These are phyloP conservation scores for Pestalotiopsis sp. DNA, from an alignment of 2,329 filamentous ascomycete species.

Conservation along the genomic window DNA sequence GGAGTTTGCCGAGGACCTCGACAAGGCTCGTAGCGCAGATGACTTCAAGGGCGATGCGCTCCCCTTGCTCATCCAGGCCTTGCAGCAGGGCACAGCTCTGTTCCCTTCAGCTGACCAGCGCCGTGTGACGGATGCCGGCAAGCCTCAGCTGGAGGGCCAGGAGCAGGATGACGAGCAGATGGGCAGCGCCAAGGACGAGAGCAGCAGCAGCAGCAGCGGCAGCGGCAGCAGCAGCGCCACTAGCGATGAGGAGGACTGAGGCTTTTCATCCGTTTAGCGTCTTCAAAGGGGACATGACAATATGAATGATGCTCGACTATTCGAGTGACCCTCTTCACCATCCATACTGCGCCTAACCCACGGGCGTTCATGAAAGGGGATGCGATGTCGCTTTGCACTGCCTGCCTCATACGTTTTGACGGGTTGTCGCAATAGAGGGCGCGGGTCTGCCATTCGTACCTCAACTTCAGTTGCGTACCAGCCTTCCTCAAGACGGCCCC, in stretches of 20 bases:
- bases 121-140: constrained; percentile 26
- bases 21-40: constrained; percentile 67
- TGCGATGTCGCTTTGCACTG: too few relatives aligned
- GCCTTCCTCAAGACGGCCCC: too few relatives aligned
- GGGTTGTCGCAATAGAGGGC: too few relatives aligned
- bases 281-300: too few relatives aligned
- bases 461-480: too few relatives aligned
- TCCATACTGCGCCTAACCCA: too few relatives aligned
- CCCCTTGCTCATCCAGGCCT: constrained; percentile 65
- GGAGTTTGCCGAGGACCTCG: constrained; percentile 75
- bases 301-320: too few relatives aligned
- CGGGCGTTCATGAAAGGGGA: too few relatives aligned
- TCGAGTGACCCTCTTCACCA: too few relatives aligned
- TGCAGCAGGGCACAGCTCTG: constrained; percentile 68
- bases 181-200: background rate
- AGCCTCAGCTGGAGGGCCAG: background rate
- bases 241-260: constrained; percentile 13
- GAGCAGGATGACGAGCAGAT: background rate
- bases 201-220: background rate
- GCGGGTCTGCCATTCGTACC: too few relatives aligned
- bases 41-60: constrained; percentile 72
- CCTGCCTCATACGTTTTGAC: too few relatives aligned
- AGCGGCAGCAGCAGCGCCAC: background rate
- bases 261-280: background rate
- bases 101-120: constrained; percentile 59